Evolutionary conservation across 176 grass and related monocot genomes (phyloP), one percentile per base, ranked within the genome.

Genomic region (Typha latifolia): DNA sequence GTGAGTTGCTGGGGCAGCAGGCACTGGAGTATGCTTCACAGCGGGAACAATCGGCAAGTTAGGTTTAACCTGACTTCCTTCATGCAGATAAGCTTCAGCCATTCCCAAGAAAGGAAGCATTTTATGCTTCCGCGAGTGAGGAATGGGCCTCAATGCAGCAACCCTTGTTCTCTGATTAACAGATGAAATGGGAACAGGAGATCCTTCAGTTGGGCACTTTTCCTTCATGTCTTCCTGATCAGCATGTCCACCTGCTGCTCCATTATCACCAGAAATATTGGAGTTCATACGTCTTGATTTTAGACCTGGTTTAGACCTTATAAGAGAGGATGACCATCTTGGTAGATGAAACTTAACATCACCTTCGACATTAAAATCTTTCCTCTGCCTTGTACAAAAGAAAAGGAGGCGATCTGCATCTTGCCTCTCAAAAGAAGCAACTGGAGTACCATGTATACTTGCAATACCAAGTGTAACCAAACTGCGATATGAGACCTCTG

Each of bases 381-480:
- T 77, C 37, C 34, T 0, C 14, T 85, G 56, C n/a, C 61, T 79
- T 16, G 26, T 65, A 71, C 79, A 82, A 75, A 92, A 92, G 75
- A 92, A 88, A 74, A 80, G 81, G 64, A 88, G 68, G 21, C 69
- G 82, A 55, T 92, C 85, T 52, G 76, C 79, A 75, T 88, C 84
- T 74, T 79, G 62, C 66, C 68, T 85, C 65, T 88, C 82, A 51
- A 92, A 92, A 61, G 84, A 77, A 64, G 82, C 83, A 48, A 92
- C 79, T 14, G 89, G 79, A 32, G 67, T 82, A 70, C 82, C 84
- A 69, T 92, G 74, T 29, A 92, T 68, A 62, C 76, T 85, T 70
- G 89, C 72, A 34, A 92, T 88, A 66, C 82, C 89, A 68, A 92
- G 84, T 68, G 79, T 81, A 67, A 78, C 81, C 70, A 92, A 74